These are phyloP conservation scores for Panicum hallii DNA, from an alignment of 202 grass and related monocot species.

Conservation along the genomic window DNA sequence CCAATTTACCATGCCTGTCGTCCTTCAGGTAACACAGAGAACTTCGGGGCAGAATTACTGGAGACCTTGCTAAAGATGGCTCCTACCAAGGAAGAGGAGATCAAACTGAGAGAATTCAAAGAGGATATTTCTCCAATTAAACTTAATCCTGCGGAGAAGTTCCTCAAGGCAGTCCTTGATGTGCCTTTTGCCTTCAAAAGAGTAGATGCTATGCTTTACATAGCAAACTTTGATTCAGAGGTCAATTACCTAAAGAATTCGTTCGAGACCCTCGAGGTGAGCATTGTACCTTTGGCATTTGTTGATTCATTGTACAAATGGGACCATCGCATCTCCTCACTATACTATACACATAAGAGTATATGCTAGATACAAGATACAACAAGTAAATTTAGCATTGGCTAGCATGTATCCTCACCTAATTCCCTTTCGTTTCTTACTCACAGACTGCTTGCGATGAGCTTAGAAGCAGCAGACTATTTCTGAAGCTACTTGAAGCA, in stretches of 20 bases:
- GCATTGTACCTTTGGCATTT: not conserved
- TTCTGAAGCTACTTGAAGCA: conserved; percentile 86
- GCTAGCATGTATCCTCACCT: not conserved
- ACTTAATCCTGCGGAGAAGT: conserved; percentile 74
- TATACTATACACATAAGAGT: not conserved
- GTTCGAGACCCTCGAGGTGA: conserved; percentile 81
- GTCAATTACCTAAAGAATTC: conserved; percentile 77
- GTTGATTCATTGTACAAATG: not conserved
- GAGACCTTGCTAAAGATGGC: conserved; percentile 87
- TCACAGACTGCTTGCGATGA: conserved; percentile 80
- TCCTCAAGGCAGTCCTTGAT: conserved; percentile 81
- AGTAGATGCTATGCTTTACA: conserved; percentile 85
- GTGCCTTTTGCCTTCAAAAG: conserved; percentile 93
- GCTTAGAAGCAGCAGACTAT: conserved; percentile 71
- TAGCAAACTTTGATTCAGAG: conserved; percentile 82
- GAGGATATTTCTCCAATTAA: conserved; percentile 72
- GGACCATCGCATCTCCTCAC: not conserved
- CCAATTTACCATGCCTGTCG: conserved; percentile 2
- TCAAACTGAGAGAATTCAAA: conserved; percentile 74
- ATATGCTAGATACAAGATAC: too few relatives aligned
- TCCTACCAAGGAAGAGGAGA: conserved; percentile 91
- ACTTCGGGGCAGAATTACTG: conserved; percentile 70
- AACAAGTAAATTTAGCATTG: too few relatives aligned
- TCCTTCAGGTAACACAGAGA: conserved; percentile 66
- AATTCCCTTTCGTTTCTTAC: conserved; percentile 10